These are phyloP conservation scores for Cutaneotrichosporon spelunceum DNA, from an alignment of 1,284 basidiomycete species.

Conservation along the genomic window DNA sequence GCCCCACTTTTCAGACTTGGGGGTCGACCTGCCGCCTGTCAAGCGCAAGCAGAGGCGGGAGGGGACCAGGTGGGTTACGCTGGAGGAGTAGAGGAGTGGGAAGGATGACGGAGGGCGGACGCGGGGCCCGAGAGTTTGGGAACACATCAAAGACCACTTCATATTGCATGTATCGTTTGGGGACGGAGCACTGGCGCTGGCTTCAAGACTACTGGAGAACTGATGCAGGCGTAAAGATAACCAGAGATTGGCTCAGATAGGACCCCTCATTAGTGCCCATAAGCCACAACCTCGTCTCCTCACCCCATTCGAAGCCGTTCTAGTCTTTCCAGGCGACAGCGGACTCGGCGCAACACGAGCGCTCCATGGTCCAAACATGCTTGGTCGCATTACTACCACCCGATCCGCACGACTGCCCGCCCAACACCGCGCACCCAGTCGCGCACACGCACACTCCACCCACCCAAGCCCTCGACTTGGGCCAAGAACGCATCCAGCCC, in stretches of 20 bases:
- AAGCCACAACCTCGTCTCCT: too few species aligned
- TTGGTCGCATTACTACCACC: slow-evolving; percentile 40
- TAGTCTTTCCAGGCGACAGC: too few species aligned
- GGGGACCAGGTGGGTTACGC: slow-evolving; percentile 50
- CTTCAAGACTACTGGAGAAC: too few species aligned
- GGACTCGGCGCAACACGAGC: too few species aligned
- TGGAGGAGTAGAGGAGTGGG: slow-evolving; percentile 30
- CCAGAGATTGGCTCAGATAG: too few species aligned
- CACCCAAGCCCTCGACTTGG: slow-evolving; percentile 53
- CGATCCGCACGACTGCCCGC: slow-evolving; percentile 62
- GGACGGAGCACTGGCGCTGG: neutral
- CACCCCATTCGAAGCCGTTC: too few species aligned
- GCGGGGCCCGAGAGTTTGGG: too few species aligned
- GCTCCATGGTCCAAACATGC: slow-evolving; percentile 11
- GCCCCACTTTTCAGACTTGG: slow-evolving; percentile 75
- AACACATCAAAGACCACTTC: neutral
- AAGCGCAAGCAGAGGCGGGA: slow-evolving; percentile 55
- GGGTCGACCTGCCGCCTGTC: slow-evolving; percentile 78
- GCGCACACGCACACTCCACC: slow-evolving; percentile 37
- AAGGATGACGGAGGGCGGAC: too few species aligned
- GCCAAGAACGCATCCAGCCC: slow-evolving; percentile 71
- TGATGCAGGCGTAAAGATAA: too few species aligned
- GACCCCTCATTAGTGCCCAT: too few species aligned
- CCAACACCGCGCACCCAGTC: slow-evolving; percentile 64
- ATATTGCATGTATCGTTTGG: neutral